Conservation (phyloP, 169 alveolate genomes). For the Babesia ovata region DNA sequence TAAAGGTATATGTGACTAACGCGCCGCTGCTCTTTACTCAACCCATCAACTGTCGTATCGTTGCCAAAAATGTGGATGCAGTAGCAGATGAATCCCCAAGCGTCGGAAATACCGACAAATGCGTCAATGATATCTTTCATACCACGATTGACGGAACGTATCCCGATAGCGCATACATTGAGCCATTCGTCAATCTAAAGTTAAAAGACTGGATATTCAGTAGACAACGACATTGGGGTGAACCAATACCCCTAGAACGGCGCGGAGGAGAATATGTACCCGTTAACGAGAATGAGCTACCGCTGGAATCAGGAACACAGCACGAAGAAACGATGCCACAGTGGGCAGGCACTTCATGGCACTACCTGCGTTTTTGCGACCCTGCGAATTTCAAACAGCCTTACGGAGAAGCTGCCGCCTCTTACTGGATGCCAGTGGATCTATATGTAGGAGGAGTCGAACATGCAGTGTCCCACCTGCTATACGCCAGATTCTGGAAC, state of each 20-base stretch:
- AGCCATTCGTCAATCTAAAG: conserved; percentile 58
- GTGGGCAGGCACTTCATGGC: conserved; percentile 94
- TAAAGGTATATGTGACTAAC: conserved; percentile 66
- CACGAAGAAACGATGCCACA: conserved; percentile 89
- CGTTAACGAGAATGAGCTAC: conserved; percentile 39
- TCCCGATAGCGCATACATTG: conserved; percentile 10
- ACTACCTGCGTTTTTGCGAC: conserved; percentile 86
- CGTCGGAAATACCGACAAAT: not conserved
- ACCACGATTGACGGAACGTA: conserved; percentile 29
- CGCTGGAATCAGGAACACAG: conserved; percentile 44
- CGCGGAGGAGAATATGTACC: conserved; percentile 39
- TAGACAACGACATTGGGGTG: conserved; percentile 93
- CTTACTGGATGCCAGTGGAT: conserved; percentile 91
- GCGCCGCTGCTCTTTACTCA: conserved; percentile 32
- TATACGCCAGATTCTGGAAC: conserved; percentile 91
- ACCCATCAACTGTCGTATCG: conserved; percentile 45
- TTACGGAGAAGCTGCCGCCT: conserved; percentile 57
- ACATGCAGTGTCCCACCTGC: conserved; percentile 91
- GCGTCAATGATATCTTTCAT: not conserved
- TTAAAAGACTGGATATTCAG: conserved; percentile 90
- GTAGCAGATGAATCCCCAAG: not conserved
- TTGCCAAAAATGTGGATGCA: not conserved
- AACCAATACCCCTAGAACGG: conserved; percentile 86
- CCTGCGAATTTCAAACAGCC: conserved; percentile 69
- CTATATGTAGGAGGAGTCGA: conserved; percentile 92